Evolutionary conservation across 2,329 filamentous ascomycete species (phyloP).

Genomic region (Madurella mycetomatis): DNA sequence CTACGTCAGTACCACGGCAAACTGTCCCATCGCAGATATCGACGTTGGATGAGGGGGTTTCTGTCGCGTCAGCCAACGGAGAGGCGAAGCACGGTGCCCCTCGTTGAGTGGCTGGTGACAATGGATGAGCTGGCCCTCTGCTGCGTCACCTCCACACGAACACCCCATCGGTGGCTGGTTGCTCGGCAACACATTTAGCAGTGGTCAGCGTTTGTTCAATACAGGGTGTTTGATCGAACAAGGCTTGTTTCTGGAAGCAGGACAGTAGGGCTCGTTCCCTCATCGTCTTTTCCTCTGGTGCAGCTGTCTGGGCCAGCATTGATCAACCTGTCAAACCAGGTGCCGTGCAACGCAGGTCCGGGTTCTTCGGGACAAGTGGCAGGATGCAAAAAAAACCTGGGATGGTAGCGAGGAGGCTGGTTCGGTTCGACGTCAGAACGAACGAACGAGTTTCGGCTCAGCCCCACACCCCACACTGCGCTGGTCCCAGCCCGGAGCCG

Average conservation of each 20-base stretch:
- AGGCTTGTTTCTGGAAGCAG: neutral
- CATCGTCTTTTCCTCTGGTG: too few relatives aligned
- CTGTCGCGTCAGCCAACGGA: neutral
- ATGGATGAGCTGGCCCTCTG: conserved; percentile 13
- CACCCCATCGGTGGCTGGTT: conserved; percentile 2
- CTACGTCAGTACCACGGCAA: too few relatives aligned
- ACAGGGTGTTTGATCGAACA: neutral
- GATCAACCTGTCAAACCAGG: too few relatives aligned
- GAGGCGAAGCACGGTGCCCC: neutral
- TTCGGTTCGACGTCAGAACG: conserved; percentile 1
- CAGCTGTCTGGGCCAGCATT: too few relatives aligned
- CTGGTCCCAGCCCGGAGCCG: conserved; percentile 9
- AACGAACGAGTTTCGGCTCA: conserved; percentile 1
- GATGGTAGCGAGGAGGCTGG: neutral
- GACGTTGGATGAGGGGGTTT: neutral
- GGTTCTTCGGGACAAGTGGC: neutral
- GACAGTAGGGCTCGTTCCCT: too few relatives aligned
- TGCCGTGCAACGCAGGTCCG: too few relatives aligned
- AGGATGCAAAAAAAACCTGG: neutral
- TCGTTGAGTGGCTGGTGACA: neutral
- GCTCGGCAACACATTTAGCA: conserved; percentile 19
- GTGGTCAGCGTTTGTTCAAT: neutral
- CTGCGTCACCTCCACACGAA: conserved; percentile 13
- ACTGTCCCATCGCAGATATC: neutral
- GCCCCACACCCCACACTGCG: conserved; percentile 7